These are phyloP conservation scores for Talaromyces ruber DNA, from an alignment of 495 filamentous ascomycete genomes.

Conservation along the genomic window DNA sequence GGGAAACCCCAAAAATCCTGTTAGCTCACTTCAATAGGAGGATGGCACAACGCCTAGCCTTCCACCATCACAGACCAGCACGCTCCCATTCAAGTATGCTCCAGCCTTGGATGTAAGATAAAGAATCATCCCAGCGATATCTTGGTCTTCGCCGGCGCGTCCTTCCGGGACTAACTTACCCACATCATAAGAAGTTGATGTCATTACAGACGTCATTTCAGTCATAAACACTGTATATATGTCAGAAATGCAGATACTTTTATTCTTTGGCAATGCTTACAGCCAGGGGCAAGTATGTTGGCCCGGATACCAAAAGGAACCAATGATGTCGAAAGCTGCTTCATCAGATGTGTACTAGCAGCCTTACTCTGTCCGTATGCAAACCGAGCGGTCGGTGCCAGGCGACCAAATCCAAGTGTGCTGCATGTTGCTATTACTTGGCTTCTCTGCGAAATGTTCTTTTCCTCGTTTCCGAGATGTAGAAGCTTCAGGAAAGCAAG, in stretches of 20 bases:
- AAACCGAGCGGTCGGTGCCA: conserved; percentile 37
- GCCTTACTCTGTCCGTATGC: conserved; percentile 58
- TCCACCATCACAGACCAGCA: conserved; percentile 47
- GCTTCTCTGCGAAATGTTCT: conserved; percentile 18
- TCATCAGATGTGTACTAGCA: conserved; percentile 51
- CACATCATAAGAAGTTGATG: neutral
- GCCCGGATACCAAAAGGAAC: conserved; percentile 49
- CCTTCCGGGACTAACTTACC: neutral
- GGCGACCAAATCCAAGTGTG: conserved; percentile 48
- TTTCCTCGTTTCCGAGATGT: conserved; percentile 27
- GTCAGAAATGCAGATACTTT: neutral
- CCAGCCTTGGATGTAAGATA: conserved; percentile 55
- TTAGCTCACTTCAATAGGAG: neutral
- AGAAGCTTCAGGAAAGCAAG: conserved; percentile 36
- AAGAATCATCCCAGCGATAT: conserved; percentile 54
- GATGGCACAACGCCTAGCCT: neutral
- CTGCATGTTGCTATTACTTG: conserved; percentile 45
- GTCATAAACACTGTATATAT: neutral
- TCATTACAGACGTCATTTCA: neutral
- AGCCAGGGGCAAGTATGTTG: conserved; percentile 53
- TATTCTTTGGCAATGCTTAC: conserved; percentile 30
- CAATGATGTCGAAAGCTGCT: conserved; percentile 44
- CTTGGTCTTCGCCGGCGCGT: conserved; percentile 34
- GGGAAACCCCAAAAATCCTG: neutral
- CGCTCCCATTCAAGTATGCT: conserved; percentile 48